Conservation (phyloP, 805 yeast genomes). For the Saccharomycopsis oosterbeekiorum region DNA sequence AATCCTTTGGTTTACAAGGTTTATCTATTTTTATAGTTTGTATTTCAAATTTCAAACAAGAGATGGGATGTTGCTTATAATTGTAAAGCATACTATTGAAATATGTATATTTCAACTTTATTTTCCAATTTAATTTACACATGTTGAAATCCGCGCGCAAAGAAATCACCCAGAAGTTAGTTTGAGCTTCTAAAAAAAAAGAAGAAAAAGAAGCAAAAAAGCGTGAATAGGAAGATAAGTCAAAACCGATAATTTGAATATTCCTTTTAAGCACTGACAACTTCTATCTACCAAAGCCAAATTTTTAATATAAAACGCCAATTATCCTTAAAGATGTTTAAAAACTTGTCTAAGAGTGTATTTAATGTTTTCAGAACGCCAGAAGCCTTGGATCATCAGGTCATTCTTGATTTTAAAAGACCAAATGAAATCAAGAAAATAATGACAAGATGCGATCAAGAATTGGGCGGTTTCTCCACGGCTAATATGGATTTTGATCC, state of each 20-base stretch:
- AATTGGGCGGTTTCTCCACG: conserved; percentile 71
- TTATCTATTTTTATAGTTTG: no score
- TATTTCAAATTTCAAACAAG: no score
- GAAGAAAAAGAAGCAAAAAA: neutral
- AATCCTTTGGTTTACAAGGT: no score
- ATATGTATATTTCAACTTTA: neutral
- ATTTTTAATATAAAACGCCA: no score
- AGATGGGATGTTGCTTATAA: no score
- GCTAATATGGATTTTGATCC: conserved; percentile 37
- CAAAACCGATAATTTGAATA: no score
- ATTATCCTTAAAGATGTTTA: neutral
- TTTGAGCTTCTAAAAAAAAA: no score
- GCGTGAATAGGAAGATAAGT: neutral
- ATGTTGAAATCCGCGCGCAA: neutral
- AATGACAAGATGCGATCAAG: conserved; percentile 59
- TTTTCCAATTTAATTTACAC: neutral
- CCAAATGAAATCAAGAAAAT: conserved; percentile 40
- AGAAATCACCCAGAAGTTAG: neutral
- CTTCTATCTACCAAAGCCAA: no score
- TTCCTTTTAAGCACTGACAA: no score
- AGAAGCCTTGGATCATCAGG: conserved; percentile 23
- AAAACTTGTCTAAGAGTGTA: neutral
- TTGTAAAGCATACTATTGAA: neutral
- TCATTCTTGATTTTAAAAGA: conserved; percentile 50
- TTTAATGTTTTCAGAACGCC: conserved; percentile 14